phyloP scores from a whole-genome alignment of 352 stramenopile genomes.

The Phytophthora fragariaefolia region DNA sequence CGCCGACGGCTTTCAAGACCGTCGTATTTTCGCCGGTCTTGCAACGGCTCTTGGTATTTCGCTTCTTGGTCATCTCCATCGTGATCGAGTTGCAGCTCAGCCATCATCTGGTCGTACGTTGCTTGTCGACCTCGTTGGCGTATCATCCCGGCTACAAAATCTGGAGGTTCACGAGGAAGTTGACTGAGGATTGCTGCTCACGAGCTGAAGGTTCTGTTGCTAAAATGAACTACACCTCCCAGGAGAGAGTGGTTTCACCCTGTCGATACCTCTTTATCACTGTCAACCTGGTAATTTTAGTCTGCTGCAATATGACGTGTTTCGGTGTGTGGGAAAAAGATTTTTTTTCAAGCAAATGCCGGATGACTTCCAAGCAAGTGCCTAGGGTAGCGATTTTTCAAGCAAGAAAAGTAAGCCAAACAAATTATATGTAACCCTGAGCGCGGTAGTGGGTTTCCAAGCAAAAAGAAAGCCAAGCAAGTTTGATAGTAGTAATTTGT shows the following conservation, averaged over 20 bases:
- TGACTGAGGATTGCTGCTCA: background rate
- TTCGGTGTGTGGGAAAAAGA: too few relatives aligned
- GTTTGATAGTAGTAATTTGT: too few relatives aligned
- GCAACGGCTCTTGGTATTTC: constrained; percentile 3
- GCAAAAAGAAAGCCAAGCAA: too few relatives aligned
- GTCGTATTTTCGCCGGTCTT: constrained; percentile 3
- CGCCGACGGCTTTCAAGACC: constrained; percentile 6
- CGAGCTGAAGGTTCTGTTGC: background rate
- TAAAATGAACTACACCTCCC: background rate
- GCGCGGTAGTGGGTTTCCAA: too few relatives aligned
- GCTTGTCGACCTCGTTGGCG: constrained; percentile 9
- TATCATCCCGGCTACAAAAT: constrained; percentile 1
- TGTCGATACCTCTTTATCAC: background rate
- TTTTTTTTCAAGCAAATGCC: too few relatives aligned
- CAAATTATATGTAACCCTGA: too few relatives aligned
- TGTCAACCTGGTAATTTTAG: constrained; percentile 16
- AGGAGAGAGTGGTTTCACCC: constrained; percentile 9
- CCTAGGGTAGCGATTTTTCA: too few relatives aligned
- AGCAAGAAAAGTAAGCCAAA: too few relatives aligned
- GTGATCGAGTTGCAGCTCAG: constrained; percentile 34
- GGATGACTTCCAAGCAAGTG: too few relatives aligned
- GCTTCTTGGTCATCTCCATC: constrained; percentile 26
- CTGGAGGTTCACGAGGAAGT: background rate
- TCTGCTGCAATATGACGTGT: background rate
- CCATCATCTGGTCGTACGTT: constrained; percentile 43